A percentile compares a stretch with the other conserved stretches of the same genome.
These are phyloP conservation scores for Fonsecaea multimorphosa DNA, from an alignment of 2,329 filamentous ascomycete species.

Conservation along the genomic window DNA sequence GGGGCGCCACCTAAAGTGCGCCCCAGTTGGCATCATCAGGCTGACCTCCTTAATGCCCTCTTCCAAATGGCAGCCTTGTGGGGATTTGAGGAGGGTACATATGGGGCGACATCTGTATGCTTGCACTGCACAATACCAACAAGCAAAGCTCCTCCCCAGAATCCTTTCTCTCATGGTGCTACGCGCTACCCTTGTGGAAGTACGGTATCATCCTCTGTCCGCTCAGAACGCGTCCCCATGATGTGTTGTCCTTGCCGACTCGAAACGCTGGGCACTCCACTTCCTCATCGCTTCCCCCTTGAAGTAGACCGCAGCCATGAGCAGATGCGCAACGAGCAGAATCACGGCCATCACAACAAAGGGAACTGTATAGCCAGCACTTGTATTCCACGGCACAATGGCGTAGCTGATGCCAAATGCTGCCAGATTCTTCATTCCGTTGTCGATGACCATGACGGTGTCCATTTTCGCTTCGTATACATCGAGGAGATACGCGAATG, in stretches of 20 bases:
- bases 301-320: conserved; percentile 20
- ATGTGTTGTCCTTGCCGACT: conserved; percentile 4
- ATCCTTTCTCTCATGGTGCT: background rate
- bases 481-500: conserved; percentile 27
- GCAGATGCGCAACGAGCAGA: conserved; percentile 25
- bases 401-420: conserved; percentile 30
- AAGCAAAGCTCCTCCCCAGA: background rate
- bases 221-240: conserved; percentile 25
- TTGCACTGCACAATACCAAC: background rate
- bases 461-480: conserved; percentile 28
- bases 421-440: conserved; percentile 28
- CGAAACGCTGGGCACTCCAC: conserved; percentile 18
- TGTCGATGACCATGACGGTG: conserved; percentile 29
- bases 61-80: background rate
- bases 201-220: background rate
- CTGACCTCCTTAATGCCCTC: background rate
- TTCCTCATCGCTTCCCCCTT: conserved; percentile 21
- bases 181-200: background rate
- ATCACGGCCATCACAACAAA: conserved; percentile 27
- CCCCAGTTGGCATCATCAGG: too few species aligned
- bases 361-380: conserved; percentile 24
- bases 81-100: background rate
- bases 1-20: too few species aligned
- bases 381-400: conserved; percentile 28
- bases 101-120: background rate